These are phyloP conservation scores for Syzygium grande DNA, from an alignment of 345 rosid genomes.

Conservation along the genomic window DNA sequence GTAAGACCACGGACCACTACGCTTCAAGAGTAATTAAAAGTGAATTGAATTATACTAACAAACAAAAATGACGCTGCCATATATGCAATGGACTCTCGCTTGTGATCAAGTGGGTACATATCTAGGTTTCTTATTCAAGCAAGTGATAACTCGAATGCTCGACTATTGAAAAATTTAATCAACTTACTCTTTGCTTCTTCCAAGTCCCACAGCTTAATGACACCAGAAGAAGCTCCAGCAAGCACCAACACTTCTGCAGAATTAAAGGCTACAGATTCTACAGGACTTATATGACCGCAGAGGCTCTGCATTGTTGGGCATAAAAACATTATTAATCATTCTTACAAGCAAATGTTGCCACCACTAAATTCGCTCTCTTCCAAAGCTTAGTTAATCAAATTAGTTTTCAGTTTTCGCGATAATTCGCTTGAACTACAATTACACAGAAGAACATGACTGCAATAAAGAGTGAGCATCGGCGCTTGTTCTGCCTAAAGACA, in stretches of 20 bases:
- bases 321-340: conserved; percentile 1
- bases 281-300: conserved; percentile 62
- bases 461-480: background rate
- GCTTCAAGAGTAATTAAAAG: conserved; percentile 62
- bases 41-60: background rate
- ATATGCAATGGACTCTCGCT: background rate
- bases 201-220: conserved; percentile 71
- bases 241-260: conserved; percentile 57
- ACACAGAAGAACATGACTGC: background rate
- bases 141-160: background rate
- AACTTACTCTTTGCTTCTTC: conserved; percentile 75
- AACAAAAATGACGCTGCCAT: background rate
- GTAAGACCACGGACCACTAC: conserved; percentile 98
- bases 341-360: background rate
- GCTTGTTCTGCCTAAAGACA: background rate
- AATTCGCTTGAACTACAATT: background rate
- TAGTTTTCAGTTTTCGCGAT: background rate
- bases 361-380: background rate
- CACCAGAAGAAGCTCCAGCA: conserved; percentile 70
- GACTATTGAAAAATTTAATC: conserved; percentile 3
- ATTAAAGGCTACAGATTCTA: conserved; percentile 60
- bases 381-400: background rate
- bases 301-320: conserved; percentile 38
- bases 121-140: background rate
- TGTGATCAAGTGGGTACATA: background rate